These are phyloP conservation scores for Metschnikowia koreensis DNA, from an alignment of 805 yeast species.

Conservation along the genomic window DNA sequence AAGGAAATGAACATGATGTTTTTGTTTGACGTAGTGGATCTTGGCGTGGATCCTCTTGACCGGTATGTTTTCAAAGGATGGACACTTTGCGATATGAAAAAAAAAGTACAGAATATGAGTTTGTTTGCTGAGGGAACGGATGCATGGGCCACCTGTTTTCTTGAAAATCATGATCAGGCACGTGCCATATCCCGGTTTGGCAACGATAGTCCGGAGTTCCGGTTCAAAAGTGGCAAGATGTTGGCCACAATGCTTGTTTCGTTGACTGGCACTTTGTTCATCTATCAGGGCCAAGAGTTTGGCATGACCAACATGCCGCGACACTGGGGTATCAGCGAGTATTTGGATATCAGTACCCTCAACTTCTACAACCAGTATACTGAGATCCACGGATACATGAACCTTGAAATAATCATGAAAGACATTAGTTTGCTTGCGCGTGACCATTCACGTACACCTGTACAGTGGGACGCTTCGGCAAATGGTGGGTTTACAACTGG, in stretches of 20 bases:
- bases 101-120: conserved; percentile 34
- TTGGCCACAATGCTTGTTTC: conserved; percentile 45
- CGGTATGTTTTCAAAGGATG: conserved; percentile 35
- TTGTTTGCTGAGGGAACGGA: conserved; percentile 47
- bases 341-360: conserved; percentile 48
- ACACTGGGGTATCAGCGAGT: conserved; percentile 48
- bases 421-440: conserved; percentile 42
- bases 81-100: conserved; percentile 40
- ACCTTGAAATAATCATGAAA: conserved; percentile 28
- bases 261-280: conserved; percentile 53
- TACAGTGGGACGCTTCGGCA: conserved; percentile 49
- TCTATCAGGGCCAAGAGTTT: conserved; percentile 63
- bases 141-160: conserved; percentile 55
- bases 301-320: conserved; percentile 52
- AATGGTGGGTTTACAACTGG: conserved; percentile 49
- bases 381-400: conserved; percentile 23
- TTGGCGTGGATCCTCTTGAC: conserved; percentile 38
- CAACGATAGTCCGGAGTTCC: conserved; percentile 29
- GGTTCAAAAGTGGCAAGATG: conserved; percentile 46
- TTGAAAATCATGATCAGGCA: conserved; percentile 62
- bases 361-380: conserved; percentile 39
- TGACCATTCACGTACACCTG: conserved; percentile 56
- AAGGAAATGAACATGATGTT: conserved; percentile 44
- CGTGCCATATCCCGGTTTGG: conserved; percentile 54
- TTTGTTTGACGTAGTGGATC: conserved; percentile 31